Base-by-base conservation (phyloP, 768 basidiomycete species). In the Asterophora parasitica region DNA sequence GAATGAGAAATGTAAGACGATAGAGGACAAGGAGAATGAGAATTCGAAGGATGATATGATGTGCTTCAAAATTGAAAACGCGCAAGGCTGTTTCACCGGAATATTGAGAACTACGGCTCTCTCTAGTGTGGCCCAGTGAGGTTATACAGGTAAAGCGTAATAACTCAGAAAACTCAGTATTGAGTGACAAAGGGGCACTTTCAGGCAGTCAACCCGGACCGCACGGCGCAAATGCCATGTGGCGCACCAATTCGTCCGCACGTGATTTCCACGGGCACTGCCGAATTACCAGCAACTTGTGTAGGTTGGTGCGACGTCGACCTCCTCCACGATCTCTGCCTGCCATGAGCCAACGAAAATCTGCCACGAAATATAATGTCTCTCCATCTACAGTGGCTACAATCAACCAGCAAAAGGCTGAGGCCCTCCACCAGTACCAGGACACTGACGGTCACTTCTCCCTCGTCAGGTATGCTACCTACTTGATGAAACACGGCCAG, bases 371-470 rank as follows among this genome's bases (percentile, higher is more conserved):
- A 16, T 50, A 61, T 36, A 56, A 67, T 46, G 53, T 50, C 15
- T 41, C 55, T n/a, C 49, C 61, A 44, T 46, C 43, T 23, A 6
- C 3, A 23, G 23, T 23, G 23, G 3, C 23, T 13, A 42, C 55
- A 17, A 33, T 35, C 32, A 57, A 31, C 15, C 56, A 65, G 38
- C 57, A 57, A 35, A 63, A 65, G 32, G 59, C 61, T 15, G 62
- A 78, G 39, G 79, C 75, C 43, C 71, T 94, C 39, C 85, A 85
- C 58, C 84, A 92, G 59, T 95, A 94, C 62, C 72, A 85, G 56
- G 84, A 93, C 53, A 86, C 88, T 17, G 85, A 93, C 50, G 92
- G 96, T 16, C 96, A 99, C 70, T 99, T 99, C 68, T 93, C 92
- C 16, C 82, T 99, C 46, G 96, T 98, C 66, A 85, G 95, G 95